A percentile compares a stretch with the other conserved stretches of the same genome.
Conservation (phyloP, 139 green algal species). For the Tetradesmus lagerheimii region DNA sequence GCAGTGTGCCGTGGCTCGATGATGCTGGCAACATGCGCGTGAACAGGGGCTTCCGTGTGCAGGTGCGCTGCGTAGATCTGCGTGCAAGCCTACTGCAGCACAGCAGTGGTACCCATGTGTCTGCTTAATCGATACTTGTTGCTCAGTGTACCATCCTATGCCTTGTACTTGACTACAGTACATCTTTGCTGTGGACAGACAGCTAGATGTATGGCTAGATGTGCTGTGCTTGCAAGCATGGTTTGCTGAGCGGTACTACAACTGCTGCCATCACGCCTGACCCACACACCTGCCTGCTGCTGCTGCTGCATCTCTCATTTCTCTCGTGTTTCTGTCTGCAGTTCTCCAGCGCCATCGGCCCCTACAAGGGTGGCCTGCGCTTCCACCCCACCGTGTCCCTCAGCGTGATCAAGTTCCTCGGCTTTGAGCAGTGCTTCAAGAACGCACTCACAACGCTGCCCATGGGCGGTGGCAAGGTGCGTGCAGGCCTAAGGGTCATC, state of each 20-base stretch:
- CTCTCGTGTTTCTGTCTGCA: slow-evolving; percentile 73
- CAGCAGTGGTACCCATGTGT: background rate
- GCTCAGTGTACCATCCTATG: too few species aligned
- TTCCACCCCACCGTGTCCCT: slow-evolving; percentile 88
- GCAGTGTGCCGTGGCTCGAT: slow-evolving; percentile 66
- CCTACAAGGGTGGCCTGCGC: slow-evolving; percentile 89
- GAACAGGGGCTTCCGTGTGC: slow-evolving; percentile 84
- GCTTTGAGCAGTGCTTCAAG: slow-evolving; percentile 83
- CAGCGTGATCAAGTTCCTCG: slow-evolving; percentile 88
- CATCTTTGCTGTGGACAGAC: background rate
- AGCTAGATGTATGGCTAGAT: background rate
- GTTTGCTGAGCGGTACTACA: background rate
- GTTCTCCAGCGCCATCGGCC: slow-evolving; percentile 83
- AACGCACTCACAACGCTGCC: slow-evolving; percentile 87
- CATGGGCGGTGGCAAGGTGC: slow-evolving; percentile 80
- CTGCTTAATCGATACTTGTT: too few species aligned
- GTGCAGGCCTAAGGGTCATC: background rate
- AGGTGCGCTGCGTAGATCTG: slow-evolving; percentile 43
- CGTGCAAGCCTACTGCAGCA: background rate
- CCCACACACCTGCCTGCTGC: background rate
- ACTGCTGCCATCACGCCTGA: background rate
- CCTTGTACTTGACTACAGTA: too few species aligned
- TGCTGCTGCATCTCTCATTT: background rate
- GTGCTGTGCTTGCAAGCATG: background rate
- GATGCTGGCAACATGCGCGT: slow-evolving; percentile 65